Base-by-base conservation (phyloP, 768 basidiomycete species). In the Clitopilus passeckerianus region DNA sequence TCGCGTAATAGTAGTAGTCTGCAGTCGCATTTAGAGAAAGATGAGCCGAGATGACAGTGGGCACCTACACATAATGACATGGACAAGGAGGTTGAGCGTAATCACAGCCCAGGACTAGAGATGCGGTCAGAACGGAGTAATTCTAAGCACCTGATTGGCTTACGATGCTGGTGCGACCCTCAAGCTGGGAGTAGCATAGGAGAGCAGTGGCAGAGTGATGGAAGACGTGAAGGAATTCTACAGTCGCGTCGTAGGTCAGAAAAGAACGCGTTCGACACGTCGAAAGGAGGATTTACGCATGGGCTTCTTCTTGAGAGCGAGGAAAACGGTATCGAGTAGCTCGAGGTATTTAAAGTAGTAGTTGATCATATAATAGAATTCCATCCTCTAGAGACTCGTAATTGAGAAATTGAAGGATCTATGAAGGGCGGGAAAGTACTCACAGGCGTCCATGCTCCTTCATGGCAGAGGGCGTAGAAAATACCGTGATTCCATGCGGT, bases 1-100 rank as follows among this genome's bases (percentile, higher is more conserved):
- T 98, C 23, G 95, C 95, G 75, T 90, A 98, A 78, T 99, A 99
- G 77, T 99, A 99, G 75, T 98, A 99, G 78, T 99, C 95, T 95
- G 67, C 6, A 56, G 53, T 34, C 18, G 12, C 54, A 34, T 37
- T 58, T 24, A 23, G 22, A 20, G 16, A 18, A 10, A 27, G 27
- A n/a, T 20, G 43, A 16, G 34, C 18, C n/a, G 33, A 3, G 24
- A 82, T 50, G 10, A 18, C 10, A 3, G 10, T 6, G 5, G 30
- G 16, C 16, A 33, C 90, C 72, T 73, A 95, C 93, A 98, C 97
- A 99, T 99, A 67, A 97, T 75, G 71, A 98, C 95, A 75, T 99
- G 97, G 54, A 98, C 96, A 59, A 81, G 74, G 60, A 98, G 79
- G 78, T 98, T 98, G 63, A 97, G 83, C 53, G 79, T 75, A 73